Evolutionary conservation across 192 early-diverging fungal species (phyloP), one percentile per base, ranked within the genome.

Genomic region (Linnemannia elongata): DNA sequence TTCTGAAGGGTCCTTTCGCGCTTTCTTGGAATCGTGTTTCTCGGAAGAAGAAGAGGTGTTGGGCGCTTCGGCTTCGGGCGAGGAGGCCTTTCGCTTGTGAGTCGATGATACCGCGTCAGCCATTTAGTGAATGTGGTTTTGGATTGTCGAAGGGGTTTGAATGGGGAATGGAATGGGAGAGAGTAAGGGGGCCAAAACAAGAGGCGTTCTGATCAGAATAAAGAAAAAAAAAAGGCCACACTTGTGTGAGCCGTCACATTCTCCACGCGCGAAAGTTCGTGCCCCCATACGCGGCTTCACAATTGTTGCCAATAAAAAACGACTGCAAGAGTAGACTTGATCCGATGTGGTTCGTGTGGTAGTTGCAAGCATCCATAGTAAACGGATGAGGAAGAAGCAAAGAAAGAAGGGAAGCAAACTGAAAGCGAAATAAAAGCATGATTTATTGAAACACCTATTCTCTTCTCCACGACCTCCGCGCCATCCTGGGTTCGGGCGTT

Each of bases 11-110:
- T 76, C 73, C 30, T 71, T 80, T 17, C 85, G 75, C 33, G 85
- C 39, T 45, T 87, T 87, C 41, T 87, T 87, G 33, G 80, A 63
- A 9, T 81, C 75, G 38, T 78, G 85, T 49, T 47, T 38, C 5
- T 69, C 77, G 35, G 47, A 20, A 2, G 66, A 35, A 9, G 55
- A 76, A 12, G 52, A 27, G 13, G 57, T 3, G 42, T 22, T 68
- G 5, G 69, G 27, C 24, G 42, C 75, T 69, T 76, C 83, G 9
- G 35, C 75, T 69, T 76, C 83, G 4, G 83, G 47, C 39, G 73
- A 70, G 27, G 80, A 81, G 22, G 85, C 85, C 57, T 80, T 87
- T 33, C 85, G 79, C 72, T 87, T 87, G 60, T 80, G 85, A 12
- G 72, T 78, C 12, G 76, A 60, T 66, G 60, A 60, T 33, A 30